Evolutionary conservation across 202 grass and related monocot genomes (phyloP), one percentile per base, ranked within the genome.

Genomic region (Zoysia matrella): DNA sequence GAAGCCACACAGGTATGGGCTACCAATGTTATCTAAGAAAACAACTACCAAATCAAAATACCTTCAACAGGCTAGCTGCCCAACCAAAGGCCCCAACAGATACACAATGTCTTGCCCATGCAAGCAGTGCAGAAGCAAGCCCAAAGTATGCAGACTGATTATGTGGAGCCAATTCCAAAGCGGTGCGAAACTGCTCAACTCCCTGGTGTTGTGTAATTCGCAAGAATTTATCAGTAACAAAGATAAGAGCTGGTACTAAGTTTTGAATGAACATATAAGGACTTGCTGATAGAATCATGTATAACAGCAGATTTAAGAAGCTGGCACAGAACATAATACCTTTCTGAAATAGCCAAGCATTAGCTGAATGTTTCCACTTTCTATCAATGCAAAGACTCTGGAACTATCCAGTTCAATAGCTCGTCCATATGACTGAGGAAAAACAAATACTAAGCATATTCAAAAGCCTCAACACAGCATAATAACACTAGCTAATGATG

Each of bases 291-390:
- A 47, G 81, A 72, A 67, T 47, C 40, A 10, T 73, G 46, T 78
- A 65, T 68, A 85, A 51, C 67, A 74, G 40, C 67, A 73, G 39
- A n/a, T 60, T 47, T 51, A 72, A 72, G 30, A 76, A 44, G 8
- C 18, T 69, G 15, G 44, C 63, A 72, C 36, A 69, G 47, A 83
- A 78, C n/a, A 52, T 76, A 75, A 40, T 93, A 98, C 95, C 90
- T 98, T 93, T 86, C 92, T 98, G 79, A 91, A 98, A 89, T 90
- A 90, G 46, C 95, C 92, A 86, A 98, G 92, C 84, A 94, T 89
- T 75, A 94, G 79, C 52, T 91, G 95, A 52, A 98, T 92, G 79
- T 91, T 91, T 77, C 92, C 95, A 78, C 95, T 95, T 88, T 93
- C 92, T 84, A 98, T 82, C 83, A 98, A 91, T 1, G 88, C 84